Evolutionary conservation across 2,329 filamentous ascomycete genomes (phyloP).

Genomic region (Trichoderma sp.): DNA sequence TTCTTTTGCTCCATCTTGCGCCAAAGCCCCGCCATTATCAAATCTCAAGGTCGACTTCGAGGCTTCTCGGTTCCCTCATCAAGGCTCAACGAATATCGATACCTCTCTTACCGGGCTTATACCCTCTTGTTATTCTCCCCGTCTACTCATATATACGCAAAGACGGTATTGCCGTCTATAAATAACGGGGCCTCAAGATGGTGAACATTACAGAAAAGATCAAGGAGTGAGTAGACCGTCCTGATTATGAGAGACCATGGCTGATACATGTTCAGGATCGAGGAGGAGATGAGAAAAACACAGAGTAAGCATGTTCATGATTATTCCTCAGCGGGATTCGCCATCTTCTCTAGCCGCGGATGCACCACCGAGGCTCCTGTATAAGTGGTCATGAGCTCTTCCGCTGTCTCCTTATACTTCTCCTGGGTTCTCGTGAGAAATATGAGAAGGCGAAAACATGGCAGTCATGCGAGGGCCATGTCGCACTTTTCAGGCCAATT

Average conservation of each 20-base stretch:
- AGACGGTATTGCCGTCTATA: slow-evolving; percentile 40
- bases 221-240: slow-evolving; percentile 75
- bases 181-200: slow-evolving; percentile 61
- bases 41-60: slow-evolving; percentile 1
- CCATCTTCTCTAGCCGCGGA: background rate
- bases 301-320: slow-evolving; percentile 69
- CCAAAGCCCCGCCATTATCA: slow-evolving; percentile 22
- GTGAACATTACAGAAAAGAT: slow-evolving; percentile 99
- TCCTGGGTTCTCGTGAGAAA: background rate
- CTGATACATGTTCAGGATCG: slow-evolving; percentile 69
- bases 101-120: background rate
- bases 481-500: background rate
- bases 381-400: background rate
- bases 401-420: background rate
- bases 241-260: slow-evolving; percentile 8
- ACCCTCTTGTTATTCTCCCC: background rate
- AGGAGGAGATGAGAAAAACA: slow-evolving; percentile 99
- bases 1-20: background rate
- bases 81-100: background rate
- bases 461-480: background rate
- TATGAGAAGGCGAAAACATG: background rate
- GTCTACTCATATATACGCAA: background rate
- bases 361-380: background rate
- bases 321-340: background rate
- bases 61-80: background rate